phyloP scores from a whole-genome alignment of 176 grass and related monocot genomes.

The Carex kokanica region DNA sequence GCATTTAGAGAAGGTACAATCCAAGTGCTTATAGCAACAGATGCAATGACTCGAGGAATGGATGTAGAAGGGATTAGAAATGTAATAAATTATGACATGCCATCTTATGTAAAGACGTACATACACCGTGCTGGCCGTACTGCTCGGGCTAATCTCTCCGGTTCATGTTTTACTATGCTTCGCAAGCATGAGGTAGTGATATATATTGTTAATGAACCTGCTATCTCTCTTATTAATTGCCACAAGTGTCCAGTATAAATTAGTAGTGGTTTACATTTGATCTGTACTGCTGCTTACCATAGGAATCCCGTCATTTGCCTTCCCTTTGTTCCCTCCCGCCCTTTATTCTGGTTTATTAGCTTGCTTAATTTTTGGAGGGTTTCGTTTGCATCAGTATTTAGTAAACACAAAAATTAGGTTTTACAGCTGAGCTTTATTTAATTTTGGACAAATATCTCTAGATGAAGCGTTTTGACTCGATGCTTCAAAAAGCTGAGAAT shows the following conservation, averaged over 20 bases:
- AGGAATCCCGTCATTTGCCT: neutral
- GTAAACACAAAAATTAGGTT: neutral
- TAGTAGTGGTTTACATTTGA: neutral
- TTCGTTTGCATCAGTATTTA: neutral
- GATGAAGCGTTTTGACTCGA: slow-evolving; percentile 72
- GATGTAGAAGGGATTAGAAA: slow-evolving; percentile 89
- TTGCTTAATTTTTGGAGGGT: neutral
- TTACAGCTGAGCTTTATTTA: slow-evolving; percentile 7
- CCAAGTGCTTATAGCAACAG: slow-evolving; percentile 82
- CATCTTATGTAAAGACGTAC: slow-evolving; percentile 76
- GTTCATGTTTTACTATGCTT: slow-evolving; percentile 87
- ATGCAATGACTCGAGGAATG: slow-evolving; percentile 98
- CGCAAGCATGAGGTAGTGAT: slow-evolving; percentile 75
- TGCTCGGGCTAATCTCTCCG: slow-evolving; percentile 67
- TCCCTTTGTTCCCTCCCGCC: neutral
- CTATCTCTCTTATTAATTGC: neutral
- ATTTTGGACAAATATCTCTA: slow-evolving; percentile 30
- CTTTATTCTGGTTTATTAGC: neutral
- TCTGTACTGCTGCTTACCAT: slow-evolving; percentile 6
- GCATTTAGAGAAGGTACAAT: slow-evolving; percentile 78
- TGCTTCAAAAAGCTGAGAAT: slow-evolving; percentile 76
- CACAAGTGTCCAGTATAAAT: neutral
- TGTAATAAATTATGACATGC: slow-evolving; percentile 92
- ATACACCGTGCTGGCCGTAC: slow-evolving; percentile 89
- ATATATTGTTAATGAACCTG: slow-evolving; percentile 26